phyloP scores from a whole-genome alignment of 129 eudicot genomes.

The Escallonia rubra region DNA sequence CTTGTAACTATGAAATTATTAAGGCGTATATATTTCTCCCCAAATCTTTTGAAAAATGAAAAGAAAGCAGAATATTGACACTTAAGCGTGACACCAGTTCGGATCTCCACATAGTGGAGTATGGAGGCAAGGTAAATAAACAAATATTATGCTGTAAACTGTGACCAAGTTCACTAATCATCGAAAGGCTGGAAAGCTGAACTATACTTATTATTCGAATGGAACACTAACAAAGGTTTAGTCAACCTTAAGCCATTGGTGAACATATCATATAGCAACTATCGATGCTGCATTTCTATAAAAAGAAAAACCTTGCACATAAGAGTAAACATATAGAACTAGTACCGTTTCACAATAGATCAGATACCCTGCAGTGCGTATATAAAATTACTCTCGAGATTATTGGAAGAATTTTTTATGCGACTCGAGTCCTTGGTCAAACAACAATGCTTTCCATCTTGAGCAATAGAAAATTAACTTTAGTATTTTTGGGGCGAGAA shows the following conservation, averaged over 20 bases:
- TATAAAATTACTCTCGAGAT: too few species aligned
- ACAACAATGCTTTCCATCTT: too few species aligned
- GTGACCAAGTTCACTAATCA: constrained; percentile 10
- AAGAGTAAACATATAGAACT: neutral
- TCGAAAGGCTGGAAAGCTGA: constrained; percentile 2
- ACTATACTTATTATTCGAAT: constrained; percentile 1
- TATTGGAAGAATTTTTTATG: too few species aligned
- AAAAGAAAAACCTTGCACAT: neutral
- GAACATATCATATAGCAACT: neutral
- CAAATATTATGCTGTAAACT: constrained; percentile 22
- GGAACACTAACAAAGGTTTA: neutral
- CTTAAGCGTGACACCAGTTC: constrained; percentile 3
- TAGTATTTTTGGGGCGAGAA: too few species aligned
- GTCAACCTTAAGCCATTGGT: constrained; percentile 22
- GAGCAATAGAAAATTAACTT: too few species aligned
- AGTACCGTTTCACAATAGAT: too few species aligned
- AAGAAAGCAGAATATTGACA: neutral
- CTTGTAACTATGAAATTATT: too few species aligned
- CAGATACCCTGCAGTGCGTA: too few species aligned
- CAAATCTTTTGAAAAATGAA: too few species aligned
- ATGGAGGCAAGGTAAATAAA: constrained; percentile 2
- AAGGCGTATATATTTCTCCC: neutral
- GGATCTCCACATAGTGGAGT: neutral
- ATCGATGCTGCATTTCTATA: neutral
- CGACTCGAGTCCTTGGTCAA: too few species aligned